Percentiles rank a stretch among this genome's conserved stretches.
These are phyloP conservation scores for Fomitopsis betulina DNA, from an alignment of 1,284 basidiomycete species.

Conservation along the genomic window DNA sequence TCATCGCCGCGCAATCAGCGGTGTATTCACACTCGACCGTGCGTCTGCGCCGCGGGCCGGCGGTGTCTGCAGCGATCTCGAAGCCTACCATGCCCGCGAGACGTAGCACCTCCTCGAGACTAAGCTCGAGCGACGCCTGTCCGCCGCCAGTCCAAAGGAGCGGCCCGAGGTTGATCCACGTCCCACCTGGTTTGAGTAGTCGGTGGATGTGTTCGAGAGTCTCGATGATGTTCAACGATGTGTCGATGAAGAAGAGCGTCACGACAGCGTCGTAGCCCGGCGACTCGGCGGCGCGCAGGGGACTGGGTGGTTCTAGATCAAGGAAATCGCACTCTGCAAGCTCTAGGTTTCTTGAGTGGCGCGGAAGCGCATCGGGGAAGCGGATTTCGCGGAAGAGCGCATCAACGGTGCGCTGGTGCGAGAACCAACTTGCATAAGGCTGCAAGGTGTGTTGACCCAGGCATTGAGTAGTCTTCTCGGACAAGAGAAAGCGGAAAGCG, in stretches of 20 bases:
- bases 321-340: slow-evolving; percentile 54
- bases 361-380: slow-evolving; percentile 59
- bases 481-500: slow-evolving; percentile 52
- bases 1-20: slow-evolving; percentile 55
- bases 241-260: slow-evolving; percentile 71
- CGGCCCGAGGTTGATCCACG: slow-evolving; percentile 67
- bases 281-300: not conserved
- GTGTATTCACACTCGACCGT: slow-evolving; percentile 63
- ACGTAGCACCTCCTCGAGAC: slow-evolving; percentile 53
- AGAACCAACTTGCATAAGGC: slow-evolving; percentile 65
- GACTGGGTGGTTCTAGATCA: slow-evolving; percentile 23
- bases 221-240: slow-evolving; percentile 52
- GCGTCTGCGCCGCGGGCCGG: slow-evolving; percentile 21
- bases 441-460: slow-evolving; percentile 45
- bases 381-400: slow-evolving; percentile 44
- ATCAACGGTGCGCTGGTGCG: slow-evolving; percentile 52
- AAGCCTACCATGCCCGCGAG: slow-evolving; percentile 52
- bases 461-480: slow-evolving; percentile 35
- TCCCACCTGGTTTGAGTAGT: slow-evolving; percentile 52
- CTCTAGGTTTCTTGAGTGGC: slow-evolving; percentile 32
- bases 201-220: slow-evolving; percentile 49
- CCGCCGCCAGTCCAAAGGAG: slow-evolving; percentile 56
- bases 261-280: slow-evolving; percentile 52
- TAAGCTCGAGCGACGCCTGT: slow-evolving; percentile 53
- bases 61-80: slow-evolving; percentile 21